A percentile compares a stretch with the other conserved stretches of the same genome.
Evolutionary conservation across 257 asterid species (phyloP).

Genomic region (Solanum chilense): DNA sequence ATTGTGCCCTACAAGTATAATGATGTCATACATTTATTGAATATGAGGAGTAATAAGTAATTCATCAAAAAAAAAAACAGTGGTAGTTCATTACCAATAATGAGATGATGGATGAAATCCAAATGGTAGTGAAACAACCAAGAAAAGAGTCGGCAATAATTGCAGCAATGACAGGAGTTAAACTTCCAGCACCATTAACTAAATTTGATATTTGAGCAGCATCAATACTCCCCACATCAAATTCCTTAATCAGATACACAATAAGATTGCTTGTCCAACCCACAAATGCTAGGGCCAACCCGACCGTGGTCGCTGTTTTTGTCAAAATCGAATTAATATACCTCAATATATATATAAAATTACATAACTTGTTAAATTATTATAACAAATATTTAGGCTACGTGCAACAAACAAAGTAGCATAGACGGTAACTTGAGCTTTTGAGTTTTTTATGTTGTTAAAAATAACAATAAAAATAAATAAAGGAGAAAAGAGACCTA

Average conservation of each 20-base stretch:
- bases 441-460: background rate
- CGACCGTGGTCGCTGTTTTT: constrained; percentile 22
- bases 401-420: too few relatives aligned
- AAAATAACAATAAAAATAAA: background rate
- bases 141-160: constrained; percentile 40
- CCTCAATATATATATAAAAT: background rate
- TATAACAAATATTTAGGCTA: background rate
- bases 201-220: constrained; percentile 29
- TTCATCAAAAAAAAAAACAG: background rate
- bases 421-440: background rate
- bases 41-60: too few relatives aligned
- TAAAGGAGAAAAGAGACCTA: background rate
- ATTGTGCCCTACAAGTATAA: constrained; percentile 20
- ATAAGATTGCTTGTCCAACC: constrained; percentile 34
- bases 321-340: background rate
- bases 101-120: constrained; percentile 35
- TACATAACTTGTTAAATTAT: too few relatives aligned
- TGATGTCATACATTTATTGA: background rate
- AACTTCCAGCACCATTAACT: constrained; percentile 13
- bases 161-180: constrained; percentile 36
- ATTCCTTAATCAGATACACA: constrained; percentile 29
- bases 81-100: constrained; percentile 14
- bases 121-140: constrained; percentile 35
- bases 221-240: constrained; percentile 20
- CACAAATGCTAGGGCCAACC: constrained; percentile 19